Base-by-base conservation (phyloP, 2,329 filamentous ascomycete genomes). In the Cordyceps farinosa region DNA sequence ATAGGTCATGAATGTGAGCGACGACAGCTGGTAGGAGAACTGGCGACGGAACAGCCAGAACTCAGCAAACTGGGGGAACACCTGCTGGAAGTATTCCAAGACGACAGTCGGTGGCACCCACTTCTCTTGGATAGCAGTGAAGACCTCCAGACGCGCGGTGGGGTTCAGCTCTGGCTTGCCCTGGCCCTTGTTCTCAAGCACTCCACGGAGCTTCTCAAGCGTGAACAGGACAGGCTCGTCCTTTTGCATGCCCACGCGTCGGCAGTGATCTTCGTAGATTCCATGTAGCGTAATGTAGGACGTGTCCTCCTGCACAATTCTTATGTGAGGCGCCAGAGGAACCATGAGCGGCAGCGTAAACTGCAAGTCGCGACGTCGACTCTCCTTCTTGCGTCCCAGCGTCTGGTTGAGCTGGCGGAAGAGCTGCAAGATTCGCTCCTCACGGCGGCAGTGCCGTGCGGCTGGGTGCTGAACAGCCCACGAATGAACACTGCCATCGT, bases 1-100 rank as follows among this genome's bases (percentile, higher is more conserved):
- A 74, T 98, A 99, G 4, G 95, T 98, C 90, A 99, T 97, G 79
- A 99, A 99, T 1, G 95, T 97, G 67, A 98, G 84, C 1, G 93
- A 87, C 27, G 95, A 94, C 66, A 97, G 88, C 77, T 99, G 95
- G 80, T 98, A 97, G 29, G 92, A 90, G 78, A 99, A 97, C 68
- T 97, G 93, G 64, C 93, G 89, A 64, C 95, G 90, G 91, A 99
- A 99, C 64, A 99, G 85, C 92, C 94, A 99, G 82, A 98, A 97
- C 71, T 97, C 93, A 52, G 90, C 87, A 76, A 91, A 99, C 66
- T 91, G 89, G 36, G 92, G 90, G 78, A 95, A 98, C 5, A 88
- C 90, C 68, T 84, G 82, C 73, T 93, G 90, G 85, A 97, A 97
- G 79, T 94, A 97, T 68, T 96, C 87, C 61, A 96, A 84, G 29